These are phyloP conservation scores for Closterium sp. DNA, from an alignment of 139 green algal species.

Conservation along the genomic window DNA sequence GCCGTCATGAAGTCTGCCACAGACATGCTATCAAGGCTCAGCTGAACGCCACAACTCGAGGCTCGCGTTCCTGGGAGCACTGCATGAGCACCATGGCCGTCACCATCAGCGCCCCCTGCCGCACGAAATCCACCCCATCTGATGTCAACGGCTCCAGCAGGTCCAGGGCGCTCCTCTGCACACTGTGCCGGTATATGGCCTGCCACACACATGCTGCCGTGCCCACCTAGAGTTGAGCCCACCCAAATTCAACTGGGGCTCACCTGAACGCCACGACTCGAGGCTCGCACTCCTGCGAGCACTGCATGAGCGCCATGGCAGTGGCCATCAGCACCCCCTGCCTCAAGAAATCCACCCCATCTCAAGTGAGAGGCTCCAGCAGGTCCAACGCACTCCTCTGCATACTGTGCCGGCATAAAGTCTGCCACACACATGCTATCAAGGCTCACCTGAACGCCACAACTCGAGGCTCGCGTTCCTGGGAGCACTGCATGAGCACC, in stretches of 20 bases:
- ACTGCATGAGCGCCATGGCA: conserved; percentile 85
- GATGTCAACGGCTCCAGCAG: conserved; percentile 84
- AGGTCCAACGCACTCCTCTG: too few relatives aligned
- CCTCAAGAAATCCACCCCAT: conserved; percentile 27
- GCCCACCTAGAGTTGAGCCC: too few relatives aligned
- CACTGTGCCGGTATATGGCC: too few relatives aligned
- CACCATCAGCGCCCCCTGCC: conserved; percentile 89
- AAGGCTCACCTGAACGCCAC: conserved; percentile 53
- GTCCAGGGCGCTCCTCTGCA: conserved; percentile 68
- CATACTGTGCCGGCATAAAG: too few relatives aligned
- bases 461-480: conserved; percentile 38
- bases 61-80: conserved; percentile 55
- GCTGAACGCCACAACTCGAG: conserved; percentile 56
- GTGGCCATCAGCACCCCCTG: conserved; percentile 89
- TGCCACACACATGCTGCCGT: too few relatives aligned
- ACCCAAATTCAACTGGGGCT: too few relatives aligned
- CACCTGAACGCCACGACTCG: conserved; percentile 56
- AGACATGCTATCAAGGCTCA: too few relatives aligned
- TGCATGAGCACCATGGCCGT: conserved; percentile 87
- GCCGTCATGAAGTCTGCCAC: too few relatives aligned
- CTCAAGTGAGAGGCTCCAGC: too few relatives aligned
- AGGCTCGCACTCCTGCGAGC: conserved; percentile 51
- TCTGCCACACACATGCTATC: too few relatives aligned
- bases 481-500: conserved; percentile 79
- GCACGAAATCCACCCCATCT: conserved; percentile 90